Evolutionary conservation across 805 yeast genomes (phyloP).

Genomic region (Lipomyces kockii): DNA sequence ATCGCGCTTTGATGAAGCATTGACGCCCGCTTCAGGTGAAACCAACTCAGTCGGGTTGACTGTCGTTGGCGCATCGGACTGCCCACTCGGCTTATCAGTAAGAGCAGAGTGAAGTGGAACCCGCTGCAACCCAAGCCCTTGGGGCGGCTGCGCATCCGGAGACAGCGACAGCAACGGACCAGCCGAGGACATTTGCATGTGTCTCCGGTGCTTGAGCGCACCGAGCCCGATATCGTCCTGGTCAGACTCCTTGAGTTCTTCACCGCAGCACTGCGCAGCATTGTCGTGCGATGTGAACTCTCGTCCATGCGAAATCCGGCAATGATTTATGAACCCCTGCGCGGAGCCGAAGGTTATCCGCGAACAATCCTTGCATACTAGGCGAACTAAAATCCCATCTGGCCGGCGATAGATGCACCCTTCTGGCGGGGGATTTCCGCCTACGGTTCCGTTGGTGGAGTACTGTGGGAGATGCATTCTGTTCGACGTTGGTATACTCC

Average conservation of each 20-base stretch:
- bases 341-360: slow-evolving; percentile 75
- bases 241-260: slow-evolving; percentile 62
- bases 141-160: slow-evolving; percentile 11
- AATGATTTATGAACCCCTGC: slow-evolving; percentile 80
- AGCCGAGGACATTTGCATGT: slow-evolving; percentile 23
- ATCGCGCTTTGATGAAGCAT: slow-evolving; percentile 14
- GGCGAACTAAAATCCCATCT: slow-evolving; percentile 72
- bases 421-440: slow-evolving; percentile 29
- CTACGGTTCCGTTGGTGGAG: slow-evolving; percentile 19
- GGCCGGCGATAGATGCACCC: slow-evolving; percentile 39
- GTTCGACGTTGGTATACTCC: slow-evolving; percentile 10
- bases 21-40: neutral
- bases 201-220: slow-evolving; percentile 53
- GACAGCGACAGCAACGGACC: slow-evolving; percentile 7
- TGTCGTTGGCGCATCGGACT: neutral
- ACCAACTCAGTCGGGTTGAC: neutral
- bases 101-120: neutral
- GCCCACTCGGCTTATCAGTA: slow-evolving; percentile 1
- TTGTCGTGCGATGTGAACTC: slow-evolving; percentile 74
- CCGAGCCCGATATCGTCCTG: slow-evolving; percentile 60
- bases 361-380: slow-evolving; percentile 70
- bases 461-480: slow-evolving; percentile 27
- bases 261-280: slow-evolving; percentile 72
- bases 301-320: slow-evolving; percentile 72
- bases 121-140: neutral